Evolutionary conservation across 1,139 yeast genomes (phyloP).

Genomic region (Diutina rugosa): DNA sequence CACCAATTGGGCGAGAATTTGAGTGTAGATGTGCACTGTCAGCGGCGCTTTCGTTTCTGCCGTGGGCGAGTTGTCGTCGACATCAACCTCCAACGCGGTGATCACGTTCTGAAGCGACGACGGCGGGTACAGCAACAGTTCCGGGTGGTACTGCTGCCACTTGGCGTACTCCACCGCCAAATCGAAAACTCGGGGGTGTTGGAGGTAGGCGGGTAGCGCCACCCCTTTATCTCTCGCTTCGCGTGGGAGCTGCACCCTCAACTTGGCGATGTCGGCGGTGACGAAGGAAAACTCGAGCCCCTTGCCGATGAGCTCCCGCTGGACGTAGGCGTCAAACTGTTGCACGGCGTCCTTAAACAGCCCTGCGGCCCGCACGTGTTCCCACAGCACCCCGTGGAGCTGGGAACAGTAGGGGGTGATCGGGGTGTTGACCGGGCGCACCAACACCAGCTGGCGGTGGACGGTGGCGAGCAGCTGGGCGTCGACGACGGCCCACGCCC

Average conservation of each 20-base stretch:
- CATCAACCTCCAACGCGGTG: constrained; percentile 45
- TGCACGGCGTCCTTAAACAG: constrained; percentile 50
- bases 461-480: constrained; percentile 25
- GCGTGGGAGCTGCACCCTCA: constrained; percentile 66
- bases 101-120: constrained; percentile 39
- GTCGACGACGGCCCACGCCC: constrained; percentile 49
- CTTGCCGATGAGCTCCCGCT: constrained; percentile 25
- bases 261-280: constrained; percentile 51
- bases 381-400: constrained; percentile 47
- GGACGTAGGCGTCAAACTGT: constrained; percentile 37
- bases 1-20: constrained; percentile 37
- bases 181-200: constrained; percentile 69
- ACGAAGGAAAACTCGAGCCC: constrained; percentile 50
- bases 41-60: constrained; percentile 7
- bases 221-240: constrained; percentile 73
- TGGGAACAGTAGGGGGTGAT: constrained; percentile 50
- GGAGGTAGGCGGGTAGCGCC: constrained; percentile 60
- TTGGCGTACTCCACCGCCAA: constrained; percentile 57
- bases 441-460: constrained; percentile 29
- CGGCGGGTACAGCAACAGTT: constrained; percentile 38
- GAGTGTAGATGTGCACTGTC: constrained; percentile 21
- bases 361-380: constrained; percentile 40
- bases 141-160: constrained; percentile 58
- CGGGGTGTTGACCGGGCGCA: constrained; percentile 58
- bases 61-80: constrained; percentile 6